These are phyloP conservation scores for Pseudogymnoascus sp. DNA, from an alignment of 2,329 filamentous ascomycete genomes.

Conservation along the genomic window DNA sequence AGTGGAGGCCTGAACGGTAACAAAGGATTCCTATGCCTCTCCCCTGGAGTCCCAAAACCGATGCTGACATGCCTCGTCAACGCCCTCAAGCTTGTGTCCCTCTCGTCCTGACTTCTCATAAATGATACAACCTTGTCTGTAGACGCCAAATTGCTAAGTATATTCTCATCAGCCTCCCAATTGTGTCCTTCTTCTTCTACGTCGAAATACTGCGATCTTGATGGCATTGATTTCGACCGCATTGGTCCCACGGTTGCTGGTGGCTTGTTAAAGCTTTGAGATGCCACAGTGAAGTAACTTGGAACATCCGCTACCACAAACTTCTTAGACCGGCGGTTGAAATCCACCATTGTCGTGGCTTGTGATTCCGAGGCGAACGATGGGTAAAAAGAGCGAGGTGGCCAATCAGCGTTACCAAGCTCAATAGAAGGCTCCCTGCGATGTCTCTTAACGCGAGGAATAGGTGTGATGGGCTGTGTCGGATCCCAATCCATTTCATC, in stretches of 20 bases:
- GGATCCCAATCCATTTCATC: neutral
- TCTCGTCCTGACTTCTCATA: neutral
- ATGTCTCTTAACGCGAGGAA: neutral
- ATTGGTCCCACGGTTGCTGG: neutral
- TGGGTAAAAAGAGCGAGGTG: neutral
- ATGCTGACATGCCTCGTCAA: slow-evolving; percentile 1
- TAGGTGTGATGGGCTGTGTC: neutral
- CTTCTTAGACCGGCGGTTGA: neutral
- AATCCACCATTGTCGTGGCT: neutral
- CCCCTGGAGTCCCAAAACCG: neutral
- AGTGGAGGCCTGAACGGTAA: neutral
- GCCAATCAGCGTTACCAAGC: neutral
- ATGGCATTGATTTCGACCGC: neutral
- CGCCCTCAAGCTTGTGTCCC: neutral
- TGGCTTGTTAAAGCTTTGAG: neutral
- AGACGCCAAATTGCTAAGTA: neutral
- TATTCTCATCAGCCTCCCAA: neutral
- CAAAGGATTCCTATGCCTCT: neutral
- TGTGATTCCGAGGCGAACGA: neutral
- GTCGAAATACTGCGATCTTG: neutral
- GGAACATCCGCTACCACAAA: neutral
- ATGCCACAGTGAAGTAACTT: neutral
- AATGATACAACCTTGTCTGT: neutral
- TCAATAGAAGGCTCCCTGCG: neutral
- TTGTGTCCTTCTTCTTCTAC: neutral